Percentiles rank a stretch among this genome's conserved stretches.
These are phyloP conservation scores for Teratosphaeria viscida DNA, from an alignment of 2,329 filamentous ascomycete species.

Conservation along the genomic window DNA sequence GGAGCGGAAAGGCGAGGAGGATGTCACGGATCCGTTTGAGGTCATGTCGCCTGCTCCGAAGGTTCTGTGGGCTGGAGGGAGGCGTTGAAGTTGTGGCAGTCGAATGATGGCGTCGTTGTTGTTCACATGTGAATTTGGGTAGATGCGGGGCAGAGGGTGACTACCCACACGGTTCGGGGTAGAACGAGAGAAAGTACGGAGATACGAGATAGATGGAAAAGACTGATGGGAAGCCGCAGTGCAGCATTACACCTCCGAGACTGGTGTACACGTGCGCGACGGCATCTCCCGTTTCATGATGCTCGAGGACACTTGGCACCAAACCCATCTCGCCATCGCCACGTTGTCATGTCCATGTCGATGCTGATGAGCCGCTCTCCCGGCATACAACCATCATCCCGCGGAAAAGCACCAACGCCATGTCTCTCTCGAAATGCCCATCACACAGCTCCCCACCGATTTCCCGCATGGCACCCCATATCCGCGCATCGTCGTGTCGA, in stretches of 20 bases:
- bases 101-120: not conserved
- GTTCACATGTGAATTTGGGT: not conserved
- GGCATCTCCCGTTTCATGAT: not conserved
- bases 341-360: not conserved
- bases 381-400: not conserved
- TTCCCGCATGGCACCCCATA: not conserved
- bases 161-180: too few relatives aligned
- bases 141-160: not conserved
- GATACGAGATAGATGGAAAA: not conserved
- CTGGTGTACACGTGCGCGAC: not conserved
- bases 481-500: not conserved
- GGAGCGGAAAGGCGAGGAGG: not conserved
- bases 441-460: not conserved
- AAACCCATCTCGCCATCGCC: not conserved
- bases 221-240: not conserved
- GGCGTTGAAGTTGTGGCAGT: not conserved
- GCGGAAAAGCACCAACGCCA: not conserved
- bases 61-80: not conserved
- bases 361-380: not conserved
- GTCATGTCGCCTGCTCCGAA: not conserved
- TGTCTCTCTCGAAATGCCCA: not conserved
- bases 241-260: not conserved
- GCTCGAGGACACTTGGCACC: too few relatives aligned
- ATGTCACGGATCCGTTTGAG: not conserved
- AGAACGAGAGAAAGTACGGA: not conserved